phyloP scores from a whole-genome alignment of 225 moss, liverwort and hornwort species.

The Pleurozium schreberi region DNA sequence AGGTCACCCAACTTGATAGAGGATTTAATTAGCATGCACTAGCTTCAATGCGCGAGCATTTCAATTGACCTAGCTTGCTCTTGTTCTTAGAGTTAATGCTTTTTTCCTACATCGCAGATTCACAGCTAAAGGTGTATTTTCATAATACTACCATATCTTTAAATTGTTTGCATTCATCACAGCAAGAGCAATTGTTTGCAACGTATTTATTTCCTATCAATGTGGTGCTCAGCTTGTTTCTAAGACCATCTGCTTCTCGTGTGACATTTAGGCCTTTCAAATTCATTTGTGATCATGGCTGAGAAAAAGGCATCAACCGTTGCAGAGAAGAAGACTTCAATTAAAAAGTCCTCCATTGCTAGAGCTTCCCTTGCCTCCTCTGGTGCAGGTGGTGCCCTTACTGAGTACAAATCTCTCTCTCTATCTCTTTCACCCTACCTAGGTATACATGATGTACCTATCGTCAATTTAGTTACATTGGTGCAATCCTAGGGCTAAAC shows the following conservation, averaged over 20 bases:
- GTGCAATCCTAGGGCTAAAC: too few relatives aligned
- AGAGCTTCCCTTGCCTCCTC: not conserved
- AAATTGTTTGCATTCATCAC: not conserved
- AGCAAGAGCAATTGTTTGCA: not conserved
- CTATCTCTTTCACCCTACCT: not conserved
- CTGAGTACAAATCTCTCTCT: not conserved
- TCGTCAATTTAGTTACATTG: not conserved
- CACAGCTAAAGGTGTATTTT: not conserved
- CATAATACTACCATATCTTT: too few relatives aligned
- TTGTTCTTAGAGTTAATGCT: not conserved
- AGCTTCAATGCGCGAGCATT: not conserved
- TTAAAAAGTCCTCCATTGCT: slow-evolving; percentile 7
- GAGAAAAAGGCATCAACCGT: not conserved
- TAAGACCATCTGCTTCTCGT: not conserved
- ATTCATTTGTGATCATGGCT: not conserved
- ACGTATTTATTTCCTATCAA: too few relatives aligned
- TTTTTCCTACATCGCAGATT: not conserved
- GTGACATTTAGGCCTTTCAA: not conserved
- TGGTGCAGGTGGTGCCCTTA: not conserved
- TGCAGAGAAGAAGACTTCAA: not conserved
- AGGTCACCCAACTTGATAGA: not conserved
- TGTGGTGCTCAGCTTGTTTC: not conserved
- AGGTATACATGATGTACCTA: not conserved
- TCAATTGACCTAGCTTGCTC: not conserved
- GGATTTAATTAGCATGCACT: not conserved